Conservation (phyloP, 192 early-diverging fungal species). For the Coemansia brasiliensis region DNA sequence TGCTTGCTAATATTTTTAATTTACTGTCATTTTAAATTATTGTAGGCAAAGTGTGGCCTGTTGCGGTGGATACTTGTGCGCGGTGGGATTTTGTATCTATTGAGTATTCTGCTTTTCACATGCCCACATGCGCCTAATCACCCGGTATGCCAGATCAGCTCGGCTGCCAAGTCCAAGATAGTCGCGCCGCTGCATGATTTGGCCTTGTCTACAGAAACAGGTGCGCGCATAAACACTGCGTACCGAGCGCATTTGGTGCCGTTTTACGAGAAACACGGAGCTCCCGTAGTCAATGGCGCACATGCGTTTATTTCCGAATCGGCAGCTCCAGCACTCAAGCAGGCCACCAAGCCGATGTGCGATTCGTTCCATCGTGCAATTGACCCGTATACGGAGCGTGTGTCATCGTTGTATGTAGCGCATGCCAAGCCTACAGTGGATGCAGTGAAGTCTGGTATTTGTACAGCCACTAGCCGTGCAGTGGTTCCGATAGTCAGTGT, state of each 20-base stretch:
- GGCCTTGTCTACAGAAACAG: constrained; percentile 35
- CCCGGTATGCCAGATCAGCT: constrained; percentile 30
- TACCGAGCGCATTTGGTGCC: constrained; percentile 53
- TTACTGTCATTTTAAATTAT: background rate
- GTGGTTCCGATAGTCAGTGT: constrained; percentile 18
- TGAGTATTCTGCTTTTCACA: constrained; percentile 34
- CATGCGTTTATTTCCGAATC: constrained; percentile 20
- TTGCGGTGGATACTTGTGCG: constrained; percentile 26
- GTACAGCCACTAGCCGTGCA: constrained; percentile 1
- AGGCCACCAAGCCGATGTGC: constrained; percentile 24
- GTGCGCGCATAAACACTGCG: constrained; percentile 38
- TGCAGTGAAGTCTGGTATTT: constrained; percentile 6
- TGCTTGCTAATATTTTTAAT: background rate
- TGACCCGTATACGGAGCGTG: constrained; percentile 24
- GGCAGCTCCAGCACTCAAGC: constrained; percentile 20
- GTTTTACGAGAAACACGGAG: constrained; percentile 46
- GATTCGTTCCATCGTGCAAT: constrained; percentile 19
- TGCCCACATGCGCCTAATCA: constrained; percentile 30
- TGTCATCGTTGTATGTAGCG: constrained; percentile 9
- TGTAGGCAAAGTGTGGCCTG: constrained; percentile 9
- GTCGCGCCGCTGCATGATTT: constrained; percentile 25
- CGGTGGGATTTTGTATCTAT: constrained; percentile 25
- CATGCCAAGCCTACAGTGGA: constrained; percentile 33
- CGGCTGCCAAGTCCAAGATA: constrained; percentile 13
- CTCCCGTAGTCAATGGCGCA: constrained; percentile 17